phyloP scores from a whole-genome alignment of 345 rosid genomes.

The Passiflora organensis region DNA sequence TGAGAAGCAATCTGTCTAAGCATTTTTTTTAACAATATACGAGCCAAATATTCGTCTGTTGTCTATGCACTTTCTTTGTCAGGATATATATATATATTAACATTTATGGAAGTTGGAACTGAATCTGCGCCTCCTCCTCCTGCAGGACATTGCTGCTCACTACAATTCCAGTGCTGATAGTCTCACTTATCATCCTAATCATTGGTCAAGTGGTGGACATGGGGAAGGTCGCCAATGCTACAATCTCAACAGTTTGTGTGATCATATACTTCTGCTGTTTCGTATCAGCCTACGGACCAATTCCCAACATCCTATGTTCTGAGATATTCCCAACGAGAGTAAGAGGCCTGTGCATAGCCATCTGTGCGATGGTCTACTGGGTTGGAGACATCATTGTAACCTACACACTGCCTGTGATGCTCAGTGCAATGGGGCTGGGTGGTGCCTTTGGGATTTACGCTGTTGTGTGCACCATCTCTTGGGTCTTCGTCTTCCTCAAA shows the following conservation, averaged over 20 bases:
- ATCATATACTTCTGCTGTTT: conserved; percentile 86
- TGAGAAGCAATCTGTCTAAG: too few species aligned
- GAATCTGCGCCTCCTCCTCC: conserved; percentile 8
- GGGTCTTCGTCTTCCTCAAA: conserved; percentile 79
- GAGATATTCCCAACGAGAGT: conserved; percentile 98
- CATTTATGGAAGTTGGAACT: too few species aligned
- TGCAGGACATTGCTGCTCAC: conserved; percentile 75
- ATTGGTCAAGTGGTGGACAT: conserved; percentile 45
- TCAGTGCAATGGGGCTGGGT: conserved; percentile 63
- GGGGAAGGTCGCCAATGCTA: conserved; percentile 52
- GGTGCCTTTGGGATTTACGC: conserved; percentile 80
- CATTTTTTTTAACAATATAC: neutral
- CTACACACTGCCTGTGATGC: conserved; percentile 83
- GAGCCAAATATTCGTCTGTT: too few species aligned
- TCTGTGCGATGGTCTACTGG: conserved; percentile 84
- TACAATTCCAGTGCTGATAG: conserved; percentile 77
- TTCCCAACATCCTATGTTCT: conserved; percentile 92
- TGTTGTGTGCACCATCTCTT: conserved; percentile 65
- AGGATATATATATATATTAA: too few species aligned
- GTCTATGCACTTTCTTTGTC: too few species aligned
- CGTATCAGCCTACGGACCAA: conserved; percentile 79
- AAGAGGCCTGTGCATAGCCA: conserved; percentile 96
- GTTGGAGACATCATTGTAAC: conserved; percentile 78
- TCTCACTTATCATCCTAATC: conserved; percentile 61
- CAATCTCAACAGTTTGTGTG: conserved; percentile 70